These are phyloP conservation scores for Termitomyces heimii DNA, from an alignment of 768 basidiomycete species.

Conservation along the genomic window DNA sequence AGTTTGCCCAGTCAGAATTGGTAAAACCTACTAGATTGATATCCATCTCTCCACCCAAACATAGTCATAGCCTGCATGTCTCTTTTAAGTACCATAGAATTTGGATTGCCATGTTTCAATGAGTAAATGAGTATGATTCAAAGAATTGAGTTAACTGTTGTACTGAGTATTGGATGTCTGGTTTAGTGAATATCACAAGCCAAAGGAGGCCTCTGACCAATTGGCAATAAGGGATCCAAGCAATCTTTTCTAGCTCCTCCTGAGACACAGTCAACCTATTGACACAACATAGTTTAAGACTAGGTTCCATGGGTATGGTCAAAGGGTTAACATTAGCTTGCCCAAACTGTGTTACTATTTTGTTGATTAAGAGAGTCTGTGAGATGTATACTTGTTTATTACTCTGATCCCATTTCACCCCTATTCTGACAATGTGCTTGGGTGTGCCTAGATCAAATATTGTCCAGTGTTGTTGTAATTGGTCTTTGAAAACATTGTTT, in stretches of 20 bases:
- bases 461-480: neutral
- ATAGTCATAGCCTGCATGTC: neutral
- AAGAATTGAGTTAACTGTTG: neutral
- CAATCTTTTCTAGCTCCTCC: neutral
- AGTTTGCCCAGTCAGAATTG: too few species aligned
- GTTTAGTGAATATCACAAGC: constrained; percentile 2
- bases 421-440: neutral
- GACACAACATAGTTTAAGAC: constrained; percentile 3
- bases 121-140: neutral
- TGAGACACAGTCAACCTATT: neutral
- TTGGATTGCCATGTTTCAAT: neutral
- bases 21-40: neutral
- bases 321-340: constrained; percentile 12
- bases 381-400: constrained; percentile 12
- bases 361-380: constrained; percentile 21
- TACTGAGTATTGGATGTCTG: neutral
- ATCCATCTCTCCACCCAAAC: neutral
- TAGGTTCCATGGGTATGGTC: too few species aligned
- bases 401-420: neutral
- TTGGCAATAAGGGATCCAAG: neutral
- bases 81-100: neutral
- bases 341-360: constrained; percentile 14
- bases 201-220: neutral
- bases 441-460: neutral
- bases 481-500: neutral